These are phyloP conservation scores for Yamadazyma dendronema DNA, from an alignment of 1,139 yeast species.

Conservation along the genomic window DNA sequence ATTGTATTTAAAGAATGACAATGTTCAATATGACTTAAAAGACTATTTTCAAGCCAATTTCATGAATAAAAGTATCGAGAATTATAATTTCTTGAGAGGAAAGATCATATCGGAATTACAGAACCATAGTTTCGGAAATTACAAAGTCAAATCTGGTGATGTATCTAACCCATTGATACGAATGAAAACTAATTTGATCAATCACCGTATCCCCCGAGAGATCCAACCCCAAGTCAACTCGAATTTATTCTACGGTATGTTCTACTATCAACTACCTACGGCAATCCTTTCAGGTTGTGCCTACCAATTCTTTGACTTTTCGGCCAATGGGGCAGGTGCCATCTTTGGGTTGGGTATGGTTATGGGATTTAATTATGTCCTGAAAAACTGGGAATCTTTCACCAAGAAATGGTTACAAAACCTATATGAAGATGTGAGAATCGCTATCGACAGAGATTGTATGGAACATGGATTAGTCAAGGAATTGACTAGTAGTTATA, in stretches of 20 bases:
- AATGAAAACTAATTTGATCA: slow-evolving; percentile 31
- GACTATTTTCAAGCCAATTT: slow-evolving; percentile 36
- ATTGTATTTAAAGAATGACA: slow-evolving; percentile 43
- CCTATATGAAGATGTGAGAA: slow-evolving; percentile 36
- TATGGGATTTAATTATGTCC: slow-evolving; percentile 43
- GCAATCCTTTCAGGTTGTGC: slow-evolving; percentile 30
- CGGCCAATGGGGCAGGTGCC: slow-evolving; percentile 33
- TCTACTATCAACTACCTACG: slow-evolving; percentile 42
- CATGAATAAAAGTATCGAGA: slow-evolving; percentile 41
- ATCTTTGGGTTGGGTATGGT: slow-evolving; percentile 41
- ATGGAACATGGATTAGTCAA: slow-evolving; percentile 38
- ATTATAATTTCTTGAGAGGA: slow-evolving; percentile 39
- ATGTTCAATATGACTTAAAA: slow-evolving; percentile 45
- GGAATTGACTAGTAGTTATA: slow-evolving; percentile 28
- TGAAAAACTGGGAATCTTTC: slow-evolving; percentile 37
- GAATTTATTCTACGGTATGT: slow-evolving; percentile 29
- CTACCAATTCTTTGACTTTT: slow-evolving; percentile 36
- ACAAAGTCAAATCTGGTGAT: slow-evolving; percentile 9
- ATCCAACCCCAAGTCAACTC: slow-evolving; percentile 41
- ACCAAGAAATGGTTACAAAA: slow-evolving; percentile 27
- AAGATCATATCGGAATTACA: slow-evolving; percentile 30
- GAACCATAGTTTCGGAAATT: slow-evolving; percentile 22
- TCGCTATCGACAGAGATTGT: slow-evolving; percentile 37
- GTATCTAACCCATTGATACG: slow-evolving; percentile 31
- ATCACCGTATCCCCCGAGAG: slow-evolving; percentile 26